Evolutionary conservation across 2,329 filamentous ascomycete species (phyloP).

Genomic region (Microcyclospora pomicola): DNA sequence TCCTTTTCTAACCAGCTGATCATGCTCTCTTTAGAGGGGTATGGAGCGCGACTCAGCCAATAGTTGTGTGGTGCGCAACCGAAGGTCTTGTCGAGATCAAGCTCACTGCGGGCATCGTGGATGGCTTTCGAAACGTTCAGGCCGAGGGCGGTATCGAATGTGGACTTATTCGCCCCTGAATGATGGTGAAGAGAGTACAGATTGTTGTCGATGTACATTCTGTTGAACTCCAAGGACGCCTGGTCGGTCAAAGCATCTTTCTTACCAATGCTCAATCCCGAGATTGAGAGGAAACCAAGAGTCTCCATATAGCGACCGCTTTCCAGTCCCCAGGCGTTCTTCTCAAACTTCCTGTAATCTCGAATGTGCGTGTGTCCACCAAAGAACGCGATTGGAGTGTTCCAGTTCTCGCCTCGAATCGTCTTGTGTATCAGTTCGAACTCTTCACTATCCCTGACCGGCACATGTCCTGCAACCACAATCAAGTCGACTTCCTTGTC

Average conservation of each 20-base stretch:
- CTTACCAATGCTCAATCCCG: constrained; percentile 41
- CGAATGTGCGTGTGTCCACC: constrained; percentile 84
- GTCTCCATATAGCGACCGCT: constrained; percentile 92
- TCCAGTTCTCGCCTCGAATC: constrained; percentile 62
- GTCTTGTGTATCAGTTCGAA: constrained; percentile 64
- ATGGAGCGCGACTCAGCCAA: constrained; percentile 70
- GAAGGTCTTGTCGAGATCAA: constrained; percentile 58
- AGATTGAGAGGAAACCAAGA: constrained; percentile 81
- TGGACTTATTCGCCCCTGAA: constrained; percentile 53
- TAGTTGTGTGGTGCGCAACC: constrained; percentile 73
- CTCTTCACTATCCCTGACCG: constrained; percentile 60
- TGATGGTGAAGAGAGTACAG: constrained; percentile 73
- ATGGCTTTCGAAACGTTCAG: constrained; percentile 59
- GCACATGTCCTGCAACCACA: constrained; percentile 73
- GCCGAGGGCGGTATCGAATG: constrained; percentile 65
- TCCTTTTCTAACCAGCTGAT: constrained; percentile 66
- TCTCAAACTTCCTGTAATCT: constrained; percentile 69
- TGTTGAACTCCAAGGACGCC: constrained; percentile 46
- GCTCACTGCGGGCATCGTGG: constrained; percentile 49
- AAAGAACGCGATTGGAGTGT: constrained; percentile 80
- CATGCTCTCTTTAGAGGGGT: constrained; percentile 60
- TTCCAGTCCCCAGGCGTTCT: constrained; percentile 62
- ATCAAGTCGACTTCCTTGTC: constrained; percentile 73
- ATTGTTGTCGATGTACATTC: constrained; percentile 90
- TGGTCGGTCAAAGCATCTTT: constrained; percentile 17